These are phyloP conservation scores for Penicillium waksmanii DNA, from an alignment of 495 filamentous ascomycete genomes.

Conservation along the genomic window DNA sequence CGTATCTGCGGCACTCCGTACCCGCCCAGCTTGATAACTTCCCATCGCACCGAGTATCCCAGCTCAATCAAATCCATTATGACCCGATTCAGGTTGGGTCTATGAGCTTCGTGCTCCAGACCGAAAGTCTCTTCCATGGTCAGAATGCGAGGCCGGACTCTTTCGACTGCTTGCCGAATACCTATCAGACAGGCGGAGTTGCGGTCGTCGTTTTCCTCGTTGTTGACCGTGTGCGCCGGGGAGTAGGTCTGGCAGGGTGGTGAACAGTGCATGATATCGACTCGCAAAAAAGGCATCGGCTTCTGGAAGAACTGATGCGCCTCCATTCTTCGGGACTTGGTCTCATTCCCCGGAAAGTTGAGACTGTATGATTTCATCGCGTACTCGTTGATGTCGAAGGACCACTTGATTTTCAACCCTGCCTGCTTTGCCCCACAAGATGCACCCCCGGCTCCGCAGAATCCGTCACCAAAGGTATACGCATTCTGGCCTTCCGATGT, in stretches of 20 bases:
- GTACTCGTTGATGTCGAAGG: slow-evolving; percentile 60
- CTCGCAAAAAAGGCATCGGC: slow-evolving; percentile 32
- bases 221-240: slow-evolving; percentile 68
- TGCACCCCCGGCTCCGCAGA: slow-evolving; percentile 78
- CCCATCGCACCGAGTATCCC: slow-evolving; percentile 72
- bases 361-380: slow-evolving; percentile 59
- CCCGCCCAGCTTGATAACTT: slow-evolving; percentile 53
- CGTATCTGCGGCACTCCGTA: slow-evolving; percentile 67
- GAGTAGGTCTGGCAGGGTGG: slow-evolving; percentile 88
- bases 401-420: slow-evolving; percentile 61
- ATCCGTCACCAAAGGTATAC: slow-evolving; percentile 72
- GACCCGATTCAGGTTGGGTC: slow-evolving; percentile 59
- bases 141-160: slow-evolving; percentile 66
- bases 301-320: slow-evolving; percentile 32
- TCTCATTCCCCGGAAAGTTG: slow-evolving; percentile 58
- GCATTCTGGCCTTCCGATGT: slow-evolving; percentile 18
- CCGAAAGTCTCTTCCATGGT: slow-evolving; percentile 89
- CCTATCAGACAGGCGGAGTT: slow-evolving; percentile 76
- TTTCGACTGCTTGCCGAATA: slow-evolving; percentile 58
- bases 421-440: slow-evolving; percentile 69
- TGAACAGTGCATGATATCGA: slow-evolving; percentile 80
- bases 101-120: slow-evolving; percentile 48
- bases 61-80: slow-evolving; percentile 64
- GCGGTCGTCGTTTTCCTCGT: slow-evolving; percentile 64
- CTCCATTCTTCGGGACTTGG: background rate